These are phyloP conservation scores for Psidium guajava DNA, from an alignment of 345 rosid genomes.

Conservation along the genomic window DNA sequence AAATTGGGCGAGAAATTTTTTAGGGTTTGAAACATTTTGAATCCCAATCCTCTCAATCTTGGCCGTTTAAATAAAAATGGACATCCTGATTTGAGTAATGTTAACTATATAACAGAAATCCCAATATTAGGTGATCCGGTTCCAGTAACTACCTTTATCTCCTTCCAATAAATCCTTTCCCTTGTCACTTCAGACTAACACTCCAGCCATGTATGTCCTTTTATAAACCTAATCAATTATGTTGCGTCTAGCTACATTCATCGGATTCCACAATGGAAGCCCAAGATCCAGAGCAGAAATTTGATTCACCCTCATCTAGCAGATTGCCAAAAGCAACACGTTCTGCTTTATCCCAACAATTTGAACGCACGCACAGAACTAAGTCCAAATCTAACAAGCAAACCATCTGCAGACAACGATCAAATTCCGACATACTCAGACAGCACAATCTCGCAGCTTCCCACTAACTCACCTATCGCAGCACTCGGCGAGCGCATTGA, in stretches of 20 bases:
- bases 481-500: conserved; percentile 79
- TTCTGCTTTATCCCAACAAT: not conserved
- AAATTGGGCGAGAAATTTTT: no score
- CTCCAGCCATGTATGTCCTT: not conserved
- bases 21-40: no score
- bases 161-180: not conserved
- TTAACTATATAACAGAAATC: no score
- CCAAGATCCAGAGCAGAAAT: not conserved
- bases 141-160: not conserved
- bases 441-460: not conserved
- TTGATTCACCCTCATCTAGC: not conserved
- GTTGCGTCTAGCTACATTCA: not conserved
- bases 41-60: no score
- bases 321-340: not conserved
- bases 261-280: not conserved
- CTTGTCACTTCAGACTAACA: not conserved
- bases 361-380: not conserved
- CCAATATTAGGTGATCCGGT: no score
- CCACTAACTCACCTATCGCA: conserved; percentile 55
- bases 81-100: no score
- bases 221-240: not conserved
- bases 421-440: not conserved
- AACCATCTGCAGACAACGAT: not conserved
- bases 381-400: not conserved
- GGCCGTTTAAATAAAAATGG: no score